Evolutionary conservation across 2,329 filamentous ascomycete genomes (phyloP), one percentile per base, ranked within the genome.

Genomic region (Diaporthe sp.): DNA sequence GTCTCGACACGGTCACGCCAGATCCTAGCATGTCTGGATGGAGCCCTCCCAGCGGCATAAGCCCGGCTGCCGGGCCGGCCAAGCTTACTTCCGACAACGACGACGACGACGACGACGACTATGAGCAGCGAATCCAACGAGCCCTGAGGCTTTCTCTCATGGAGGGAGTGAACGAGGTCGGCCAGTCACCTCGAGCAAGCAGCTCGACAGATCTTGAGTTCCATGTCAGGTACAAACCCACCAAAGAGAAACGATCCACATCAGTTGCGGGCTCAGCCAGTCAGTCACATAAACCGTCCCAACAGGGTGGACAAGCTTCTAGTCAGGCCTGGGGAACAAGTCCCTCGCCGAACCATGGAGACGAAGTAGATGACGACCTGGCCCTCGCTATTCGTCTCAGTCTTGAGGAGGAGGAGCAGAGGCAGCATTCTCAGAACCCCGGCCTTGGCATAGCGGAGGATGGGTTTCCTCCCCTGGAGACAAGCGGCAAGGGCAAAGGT

Each of bases 101-200:
- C 63, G 42, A 44, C 42, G 88, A 83, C 25, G 87, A 87, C 63
- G 42, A 44, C 42, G 88, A 87, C 63, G 88, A 91, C 32, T 91
- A 89, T 75, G 91, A 93, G 78, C 85, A 87, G 68, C 89, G 91
- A 78, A 87, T 92, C 13, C 90, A 92, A 81, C 87, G 90, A 70
- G 91, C 91, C 1, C 90, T 93, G 51, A 88, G 90, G 0, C 83
- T 92, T 13, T 92, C 90, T 2, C 82, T 92, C 9, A 83, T 92
- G 69, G 90, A 92, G 76, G 86, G 86, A 8, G 85, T 86, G 50
- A 86, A 88, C 70, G 87, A 88, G 37, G 78, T 80, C 2, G 85
- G 83, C 1, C 82, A 85, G 56, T 88, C 87, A 4, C 85, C 88
- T 0, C 83, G 79, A 13, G 86, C 81, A 30, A 83, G 84, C 75